phyloP scores from a whole-genome alignment of 1,284 basidiomycete species.

The Naganishia sp. region DNA sequence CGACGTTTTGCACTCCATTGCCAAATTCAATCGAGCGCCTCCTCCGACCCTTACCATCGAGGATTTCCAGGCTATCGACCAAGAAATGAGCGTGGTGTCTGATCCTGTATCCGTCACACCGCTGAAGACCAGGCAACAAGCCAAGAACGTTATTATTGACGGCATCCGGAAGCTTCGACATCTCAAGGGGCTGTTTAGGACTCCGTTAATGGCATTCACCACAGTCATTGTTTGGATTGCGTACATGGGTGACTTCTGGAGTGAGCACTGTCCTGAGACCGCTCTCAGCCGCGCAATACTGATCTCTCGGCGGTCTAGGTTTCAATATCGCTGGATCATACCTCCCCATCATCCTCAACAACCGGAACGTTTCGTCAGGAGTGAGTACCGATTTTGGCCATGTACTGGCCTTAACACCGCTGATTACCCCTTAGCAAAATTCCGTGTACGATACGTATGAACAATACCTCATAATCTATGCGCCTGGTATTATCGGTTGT shows the following conservation, averaged over 20 bases:
- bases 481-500: conserved; percentile 50
- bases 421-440: background rate
- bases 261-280: conserved; percentile 24
- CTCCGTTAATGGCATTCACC: conserved; percentile 45
- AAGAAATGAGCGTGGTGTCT: conserved; percentile 23
- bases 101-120: conserved; percentile 10
- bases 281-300: background rate
- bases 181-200: conserved; percentile 50
- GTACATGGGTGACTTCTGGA: conserved; percentile 40
- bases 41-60: conserved; percentile 49
- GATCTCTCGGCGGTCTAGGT: conserved; percentile 29
- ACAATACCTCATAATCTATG: conserved; percentile 51
- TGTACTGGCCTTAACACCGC: too few species aligned
- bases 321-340: conserved; percentile 54
- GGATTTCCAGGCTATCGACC: conserved; percentile 51
- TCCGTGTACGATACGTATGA: conserved; percentile 53
- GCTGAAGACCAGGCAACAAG: conserved; percentile 21
- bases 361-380: conserved; percentile 46
- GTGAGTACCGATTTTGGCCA: too few species aligned
- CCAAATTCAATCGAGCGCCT: conserved; percentile 63
- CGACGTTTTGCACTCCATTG: conserved; percentile 67
- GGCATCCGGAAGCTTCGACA: conserved; percentile 42
- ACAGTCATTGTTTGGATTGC: conserved; percentile 48
- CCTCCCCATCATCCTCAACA: conserved; percentile 51
- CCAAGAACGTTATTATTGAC: conserved; percentile 38